phyloP scores from a whole-genome alignment of 2,329 filamentous ascomycete species.

The Ceratocystiopsis brevicomis region DNA sequence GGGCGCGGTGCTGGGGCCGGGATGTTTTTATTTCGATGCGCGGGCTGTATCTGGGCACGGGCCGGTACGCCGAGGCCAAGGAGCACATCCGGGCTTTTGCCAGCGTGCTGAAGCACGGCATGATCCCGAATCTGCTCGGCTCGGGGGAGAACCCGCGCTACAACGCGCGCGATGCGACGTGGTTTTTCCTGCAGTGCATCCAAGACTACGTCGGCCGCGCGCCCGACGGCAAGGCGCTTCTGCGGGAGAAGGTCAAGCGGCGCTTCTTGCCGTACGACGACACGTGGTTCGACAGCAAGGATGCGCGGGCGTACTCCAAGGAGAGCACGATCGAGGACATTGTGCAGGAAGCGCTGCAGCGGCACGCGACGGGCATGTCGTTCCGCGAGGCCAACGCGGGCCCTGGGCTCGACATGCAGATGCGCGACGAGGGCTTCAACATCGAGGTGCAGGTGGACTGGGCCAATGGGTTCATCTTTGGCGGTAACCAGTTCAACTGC shows the following conservation, averaged over 20 bases:
- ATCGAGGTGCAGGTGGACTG: constrained; percentile 84
- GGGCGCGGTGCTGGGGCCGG: constrained; percentile 92
- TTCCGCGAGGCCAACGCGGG: constrained; percentile 93
- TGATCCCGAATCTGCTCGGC: constrained; percentile 88
- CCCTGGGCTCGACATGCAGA: constrained; percentile 71
- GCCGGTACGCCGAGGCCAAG: constrained; percentile 70
- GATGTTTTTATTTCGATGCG: constrained; percentile 94
- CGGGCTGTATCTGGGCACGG: constrained; percentile 78
- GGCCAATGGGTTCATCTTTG: constrained; percentile 77
- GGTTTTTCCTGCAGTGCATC: constrained; percentile 94
- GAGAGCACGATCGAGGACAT: constrained; percentile 73
- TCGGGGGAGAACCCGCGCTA: constrained; percentile 76
- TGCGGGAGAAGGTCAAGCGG: constrained; percentile 60
- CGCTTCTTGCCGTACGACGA: constrained; percentile 92
- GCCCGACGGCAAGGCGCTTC: constrained; percentile 53
- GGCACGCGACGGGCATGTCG: constrained; percentile 76
- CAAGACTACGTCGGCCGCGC: constrained; percentile 79
- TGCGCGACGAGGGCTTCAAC: constrained; percentile 82
- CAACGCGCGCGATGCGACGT: constrained; percentile 89
- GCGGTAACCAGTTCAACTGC: constrained; percentile 86
- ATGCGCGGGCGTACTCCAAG: constrained; percentile 67
- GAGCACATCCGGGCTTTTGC: constrained; percentile 92
- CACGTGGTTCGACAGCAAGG: constrained; percentile 72
- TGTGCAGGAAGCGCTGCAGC: constrained; percentile 81
- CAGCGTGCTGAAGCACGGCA: constrained; percentile 90